phyloP scores from a whole-genome alignment of 179 eudicot species.

The Pouteria campechiana region DNA sequence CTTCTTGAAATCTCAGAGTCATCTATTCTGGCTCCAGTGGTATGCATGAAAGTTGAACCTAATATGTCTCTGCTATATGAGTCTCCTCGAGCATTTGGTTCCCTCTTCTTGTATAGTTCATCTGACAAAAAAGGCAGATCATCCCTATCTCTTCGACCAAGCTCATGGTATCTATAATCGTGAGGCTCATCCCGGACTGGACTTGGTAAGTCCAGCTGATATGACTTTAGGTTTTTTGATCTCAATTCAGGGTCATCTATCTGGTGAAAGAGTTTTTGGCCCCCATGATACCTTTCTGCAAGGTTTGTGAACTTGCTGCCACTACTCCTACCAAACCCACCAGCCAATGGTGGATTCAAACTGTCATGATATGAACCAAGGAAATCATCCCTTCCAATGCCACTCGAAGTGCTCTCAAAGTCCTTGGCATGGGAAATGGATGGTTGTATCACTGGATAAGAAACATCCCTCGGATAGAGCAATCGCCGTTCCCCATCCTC shows the following conservation, averaged over 20 bases:
- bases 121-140: slow-evolving; percentile 10
- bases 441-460: slow-evolving; percentile 6
- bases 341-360: slow-evolving; percentile 5
- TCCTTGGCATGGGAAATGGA: slow-evolving; percentile 12
- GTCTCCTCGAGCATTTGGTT: slow-evolving; percentile 9
- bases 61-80: slow-evolving; percentile 11
- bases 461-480: slow-evolving; percentile 12
- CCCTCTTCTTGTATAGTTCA: slow-evolving; percentile 10
- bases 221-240: slow-evolving; percentile 9
- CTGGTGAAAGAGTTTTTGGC: slow-evolving; percentile 13
- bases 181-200: slow-evolving; percentile 7
- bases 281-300: slow-evolving; percentile 7
- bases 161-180: slow-evolving; percentile 19
- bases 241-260: slow-evolving; percentile 11
- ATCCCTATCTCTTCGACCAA: slow-evolving; percentile 11
- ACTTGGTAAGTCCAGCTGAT: slow-evolving; percentile 12
- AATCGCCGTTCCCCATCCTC: slow-evolving; percentile 14
- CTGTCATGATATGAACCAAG: slow-evolving; percentile 8
- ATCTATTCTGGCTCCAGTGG: slow-evolving; percentile 5
- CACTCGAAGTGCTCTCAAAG: slow-evolving; percentile 16
- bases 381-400: slow-evolving; percentile 12
- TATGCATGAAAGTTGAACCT: slow-evolving; percentile 13
- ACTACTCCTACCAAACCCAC: slow-evolving; percentile 14
- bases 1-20: slow-evolving; percentile 19
- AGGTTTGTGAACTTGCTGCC: slow-evolving; percentile 13